Conservation (phyloP, 495 filamentous ascomycete species). For the Tuber melanosporum region DNA sequence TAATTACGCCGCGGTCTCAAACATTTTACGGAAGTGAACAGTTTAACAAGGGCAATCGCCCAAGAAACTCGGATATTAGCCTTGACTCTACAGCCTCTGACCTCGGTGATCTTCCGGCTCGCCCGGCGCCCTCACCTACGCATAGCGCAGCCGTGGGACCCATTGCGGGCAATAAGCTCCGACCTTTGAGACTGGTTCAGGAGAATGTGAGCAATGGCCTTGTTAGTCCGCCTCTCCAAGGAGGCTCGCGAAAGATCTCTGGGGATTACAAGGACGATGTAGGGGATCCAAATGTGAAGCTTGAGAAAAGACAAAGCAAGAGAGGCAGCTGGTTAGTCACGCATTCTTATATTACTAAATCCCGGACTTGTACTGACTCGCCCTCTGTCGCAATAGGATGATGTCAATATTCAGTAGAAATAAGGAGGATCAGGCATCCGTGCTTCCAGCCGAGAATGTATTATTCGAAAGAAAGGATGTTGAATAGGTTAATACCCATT, state of each 20-base stretch:
- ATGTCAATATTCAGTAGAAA: constrained; percentile 32
- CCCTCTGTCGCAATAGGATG: constrained; percentile 23
- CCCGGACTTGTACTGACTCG: constrained; percentile 3
- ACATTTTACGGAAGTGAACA: constrained; percentile 36
- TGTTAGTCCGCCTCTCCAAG: constrained; percentile 31
- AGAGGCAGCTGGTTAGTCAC: constrained; percentile 37
- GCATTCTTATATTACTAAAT: neutral
- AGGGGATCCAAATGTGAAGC: constrained; percentile 32
- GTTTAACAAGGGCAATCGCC: constrained; percentile 21
- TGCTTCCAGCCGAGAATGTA: constrained; percentile 29
- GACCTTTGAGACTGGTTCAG: constrained; percentile 81
- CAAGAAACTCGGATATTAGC: constrained; percentile 31
- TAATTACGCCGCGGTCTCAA: constrained; percentile 37
- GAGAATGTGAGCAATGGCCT: constrained; percentile 46
- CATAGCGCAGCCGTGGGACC: constrained; percentile 55
- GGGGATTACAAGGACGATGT: constrained; percentile 38
- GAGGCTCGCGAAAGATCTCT: constrained; percentile 34
- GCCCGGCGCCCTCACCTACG: constrained; percentile 25
- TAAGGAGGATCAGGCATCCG: constrained; percentile 29
- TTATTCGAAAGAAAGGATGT: constrained; percentile 42
- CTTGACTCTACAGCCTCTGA: constrained; percentile 29
- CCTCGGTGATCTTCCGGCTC: constrained; percentile 17
- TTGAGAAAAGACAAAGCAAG: constrained; percentile 30
- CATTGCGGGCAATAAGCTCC: constrained; percentile 65
- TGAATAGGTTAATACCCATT: constrained; percentile 26